phyloP scores from a whole-genome alignment of 768 basidiomycete genomes.

The Auricularia sp. region DNA sequence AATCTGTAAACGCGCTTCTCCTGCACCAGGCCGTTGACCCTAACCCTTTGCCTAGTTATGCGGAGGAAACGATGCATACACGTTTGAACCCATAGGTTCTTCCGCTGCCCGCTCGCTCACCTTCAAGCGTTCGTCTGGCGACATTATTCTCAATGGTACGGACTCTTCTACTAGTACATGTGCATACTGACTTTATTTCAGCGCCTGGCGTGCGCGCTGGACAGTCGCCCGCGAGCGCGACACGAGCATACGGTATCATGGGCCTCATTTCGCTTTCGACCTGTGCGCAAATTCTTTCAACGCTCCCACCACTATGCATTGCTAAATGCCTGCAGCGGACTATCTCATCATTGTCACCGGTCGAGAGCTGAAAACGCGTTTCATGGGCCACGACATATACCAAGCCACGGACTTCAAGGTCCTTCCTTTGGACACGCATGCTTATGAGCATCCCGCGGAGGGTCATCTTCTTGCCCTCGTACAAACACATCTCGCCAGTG shows the following conservation, averaged over 20 bases:
- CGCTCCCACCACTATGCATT: background rate
- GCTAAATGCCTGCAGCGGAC: constrained; percentile 55
- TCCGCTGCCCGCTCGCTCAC: constrained; percentile 49
- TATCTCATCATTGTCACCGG: constrained; percentile 85
- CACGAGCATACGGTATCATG: constrained; percentile 29
- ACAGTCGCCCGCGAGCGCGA: constrained; percentile 3
- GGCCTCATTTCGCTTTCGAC: constrained; percentile 34
- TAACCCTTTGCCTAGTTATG: constrained; percentile 39
- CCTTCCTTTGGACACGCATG: constrained; percentile 67
- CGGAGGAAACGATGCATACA: constrained; percentile 67
- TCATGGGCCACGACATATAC: constrained; percentile 83
- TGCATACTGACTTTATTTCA: constrained; percentile 7
- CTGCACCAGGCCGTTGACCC: background rate
- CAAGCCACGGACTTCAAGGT: constrained; percentile 86
- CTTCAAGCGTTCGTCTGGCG: constrained; percentile 63
- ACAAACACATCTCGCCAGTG: constrained; percentile 68
- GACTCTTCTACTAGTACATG: constrained; percentile 4
- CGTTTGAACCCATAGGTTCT: constrained; percentile 56
- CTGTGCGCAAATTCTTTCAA: constrained; percentile 18
- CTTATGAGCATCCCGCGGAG: constrained; percentile 78
- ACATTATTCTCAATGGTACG: constrained; percentile 62
- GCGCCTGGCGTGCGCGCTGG: constrained; percentile 2
- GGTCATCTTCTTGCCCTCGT: constrained; percentile 79
- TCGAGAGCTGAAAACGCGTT: constrained; percentile 62
- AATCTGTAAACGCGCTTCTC: constrained; percentile 42